These are phyloP conservation scores for Phaeosphaeriaceae sp. DNA, from an alignment of 2,329 filamentous ascomycete genomes.

Conservation along the genomic window DNA sequence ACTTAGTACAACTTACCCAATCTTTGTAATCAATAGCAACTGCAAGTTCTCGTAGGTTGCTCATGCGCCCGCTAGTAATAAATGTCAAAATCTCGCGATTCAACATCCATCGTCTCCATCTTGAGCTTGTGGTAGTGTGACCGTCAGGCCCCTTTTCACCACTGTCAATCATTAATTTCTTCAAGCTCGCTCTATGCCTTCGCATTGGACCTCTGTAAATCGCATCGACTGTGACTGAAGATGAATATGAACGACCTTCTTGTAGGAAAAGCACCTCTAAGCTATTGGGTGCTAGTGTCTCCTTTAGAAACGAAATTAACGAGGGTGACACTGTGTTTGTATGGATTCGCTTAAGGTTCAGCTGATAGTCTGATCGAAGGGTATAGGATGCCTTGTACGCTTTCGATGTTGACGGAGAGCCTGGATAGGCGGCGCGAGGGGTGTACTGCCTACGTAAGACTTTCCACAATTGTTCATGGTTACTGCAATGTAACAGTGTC, in stretches of 20 bases:
- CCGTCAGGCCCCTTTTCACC: constrained; percentile 60
- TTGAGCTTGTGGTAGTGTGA: constrained; percentile 43
- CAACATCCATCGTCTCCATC: constrained; percentile 75
- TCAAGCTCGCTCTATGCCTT: constrained; percentile 73
- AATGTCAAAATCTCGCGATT: constrained; percentile 72
- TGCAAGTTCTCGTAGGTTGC: constrained; percentile 71
- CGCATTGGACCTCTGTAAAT: constrained; percentile 75
- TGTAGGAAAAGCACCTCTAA: constrained; percentile 82
- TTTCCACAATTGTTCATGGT: constrained; percentile 78
- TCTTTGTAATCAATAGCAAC: constrained; percentile 76
- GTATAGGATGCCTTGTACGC: constrained; percentile 49
- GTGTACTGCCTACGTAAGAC: constrained; percentile 65
- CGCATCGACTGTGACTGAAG: constrained; percentile 68
- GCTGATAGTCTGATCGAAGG: constrained; percentile 47
- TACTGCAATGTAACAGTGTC: constrained; percentile 74
- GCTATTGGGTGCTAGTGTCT: constrained; percentile 77
- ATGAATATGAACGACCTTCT: constrained; percentile 63
- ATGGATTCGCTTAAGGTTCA: constrained; percentile 76
- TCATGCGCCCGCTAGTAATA: constrained; percentile 79
- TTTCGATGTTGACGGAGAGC: constrained; percentile 45
- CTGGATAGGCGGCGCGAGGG: constrained; percentile 43
- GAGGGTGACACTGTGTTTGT: constrained; percentile 74
- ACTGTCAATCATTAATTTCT: constrained; percentile 76
- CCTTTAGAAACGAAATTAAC: constrained; percentile 76
- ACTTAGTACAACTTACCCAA: constrained; percentile 65